Evolutionary conservation across 441 rosid genomes (phyloP).

Genomic region (Adansonia madagascariensis): DNA sequence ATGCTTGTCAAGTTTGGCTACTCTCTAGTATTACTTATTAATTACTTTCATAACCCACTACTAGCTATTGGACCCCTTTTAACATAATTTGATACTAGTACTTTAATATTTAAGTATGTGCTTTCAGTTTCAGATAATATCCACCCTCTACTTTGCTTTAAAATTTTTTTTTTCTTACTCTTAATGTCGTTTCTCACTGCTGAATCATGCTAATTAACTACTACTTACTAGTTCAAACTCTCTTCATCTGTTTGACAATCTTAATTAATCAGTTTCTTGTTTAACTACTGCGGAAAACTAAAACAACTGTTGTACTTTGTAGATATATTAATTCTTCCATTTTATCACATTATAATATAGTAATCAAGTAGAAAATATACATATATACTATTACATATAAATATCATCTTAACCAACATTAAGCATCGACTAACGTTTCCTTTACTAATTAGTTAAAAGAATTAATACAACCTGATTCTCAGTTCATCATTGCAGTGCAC

Average conservation of each 20-base stretch:
- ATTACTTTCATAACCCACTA: conserved; percentile 1
- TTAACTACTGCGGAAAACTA: not conserved
- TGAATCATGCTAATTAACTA: not conserved
- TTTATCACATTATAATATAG: not conserved
- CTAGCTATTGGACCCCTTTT: not conserved
- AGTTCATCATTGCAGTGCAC: no score
- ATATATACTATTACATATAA: not conserved
- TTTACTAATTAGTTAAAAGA: no score
- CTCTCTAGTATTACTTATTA: not conserved
- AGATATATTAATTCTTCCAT: not conserved
- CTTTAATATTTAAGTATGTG: not conserved
- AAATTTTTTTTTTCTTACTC: not conserved
- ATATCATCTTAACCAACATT: no score
- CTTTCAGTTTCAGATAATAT: not conserved
- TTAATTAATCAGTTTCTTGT: not conserved
- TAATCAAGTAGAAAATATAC: not conserved
- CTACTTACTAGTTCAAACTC: not conserved
- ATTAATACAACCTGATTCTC: no score
- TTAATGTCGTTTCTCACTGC: conserved; percentile 1
- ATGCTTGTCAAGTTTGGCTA: conserved; percentile 16
- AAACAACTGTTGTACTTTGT: no score
- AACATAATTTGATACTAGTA: not conserved
- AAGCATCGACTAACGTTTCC: no score
- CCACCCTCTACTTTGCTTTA: not conserved
- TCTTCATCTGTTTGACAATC: not conserved